phyloP scores from a whole-genome alignment of 192 early-diverging fungal species.

The Podila minutissima region DNA sequence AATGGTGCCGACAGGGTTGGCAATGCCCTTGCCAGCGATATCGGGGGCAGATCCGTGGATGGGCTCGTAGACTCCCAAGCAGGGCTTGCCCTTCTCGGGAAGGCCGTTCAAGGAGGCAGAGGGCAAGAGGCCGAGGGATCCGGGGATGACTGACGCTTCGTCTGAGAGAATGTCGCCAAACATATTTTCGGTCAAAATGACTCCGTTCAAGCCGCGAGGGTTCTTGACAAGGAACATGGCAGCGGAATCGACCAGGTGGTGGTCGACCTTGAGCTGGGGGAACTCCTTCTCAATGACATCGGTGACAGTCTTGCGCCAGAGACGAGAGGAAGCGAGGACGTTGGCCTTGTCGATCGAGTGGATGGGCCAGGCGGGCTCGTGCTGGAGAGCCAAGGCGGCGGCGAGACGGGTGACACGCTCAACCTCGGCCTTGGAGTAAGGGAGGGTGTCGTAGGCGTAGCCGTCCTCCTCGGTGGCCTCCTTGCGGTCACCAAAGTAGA shows the following conservation, averaged over 20 bases:
- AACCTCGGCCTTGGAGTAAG: conserved; percentile 91
- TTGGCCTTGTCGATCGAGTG: conserved; percentile 99
- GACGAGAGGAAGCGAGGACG: conserved; percentile 95
- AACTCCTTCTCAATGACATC: conserved; percentile 90
- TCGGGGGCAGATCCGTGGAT: conserved; percentile 99
- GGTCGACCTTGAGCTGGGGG: conserved; percentile 85
- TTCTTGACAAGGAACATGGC: conserved; percentile 97
- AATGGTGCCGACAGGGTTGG: conserved; percentile 98
- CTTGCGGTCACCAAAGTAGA: conserved; percentile 95
- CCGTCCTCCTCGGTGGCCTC: conserved; percentile 80
- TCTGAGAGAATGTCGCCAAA: conserved; percentile 99
- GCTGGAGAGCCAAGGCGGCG: conserved; percentile 80
- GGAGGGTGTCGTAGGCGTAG: conserved; percentile 90
- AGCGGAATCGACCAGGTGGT: conserved; percentile 97
- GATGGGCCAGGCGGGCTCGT: conserved; percentile 84
- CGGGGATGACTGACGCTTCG: conserved; percentile 96
- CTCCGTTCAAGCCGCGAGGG: conserved; percentile 91
- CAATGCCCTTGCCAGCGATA: conserved; percentile 96
- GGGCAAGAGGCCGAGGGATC: conserved; percentile 92
- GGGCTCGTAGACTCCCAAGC: conserved; percentile 96
- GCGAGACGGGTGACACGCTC: conserved; percentile 97
- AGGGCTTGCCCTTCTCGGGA: conserved; percentile 74
- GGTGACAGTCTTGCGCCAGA: conserved; percentile 95
- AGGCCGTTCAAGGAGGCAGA: conserved; percentile 91
- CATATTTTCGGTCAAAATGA: conserved; percentile 99